These are phyloP conservation scores for Datisca glomerata DNA, from an alignment of 306 rosid genomes.

Conservation along the genomic window DNA sequence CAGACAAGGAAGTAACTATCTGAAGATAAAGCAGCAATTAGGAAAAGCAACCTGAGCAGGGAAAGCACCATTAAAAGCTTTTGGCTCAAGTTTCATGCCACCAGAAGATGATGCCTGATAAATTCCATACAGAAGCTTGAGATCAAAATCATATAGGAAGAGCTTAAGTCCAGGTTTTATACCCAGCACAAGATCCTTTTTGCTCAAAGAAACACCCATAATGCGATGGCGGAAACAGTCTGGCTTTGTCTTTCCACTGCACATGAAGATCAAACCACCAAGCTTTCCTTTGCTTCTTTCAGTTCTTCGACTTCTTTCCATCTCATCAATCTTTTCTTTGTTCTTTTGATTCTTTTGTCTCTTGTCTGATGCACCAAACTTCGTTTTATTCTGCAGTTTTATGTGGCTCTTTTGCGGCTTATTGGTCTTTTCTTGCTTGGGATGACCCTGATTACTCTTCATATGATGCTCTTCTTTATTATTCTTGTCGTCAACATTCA, in stretches of 20 bases:
- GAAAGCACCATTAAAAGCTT: constrained; percentile 76
- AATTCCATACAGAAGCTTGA: constrained; percentile 74
- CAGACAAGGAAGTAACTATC: constrained; percentile 2
- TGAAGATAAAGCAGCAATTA: constrained; percentile 4
- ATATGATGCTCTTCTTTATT: constrained; percentile 12
- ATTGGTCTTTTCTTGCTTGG: constrained; percentile 11
- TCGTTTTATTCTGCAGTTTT: constrained; percentile 18
- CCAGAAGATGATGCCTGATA: constrained; percentile 76
- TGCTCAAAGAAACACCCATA: constrained; percentile 65
- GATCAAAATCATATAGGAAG: constrained; percentile 86
- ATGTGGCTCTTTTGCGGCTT: constrained; percentile 17
- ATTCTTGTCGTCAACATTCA: constrained; percentile 18
- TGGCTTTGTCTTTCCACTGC: constrained; percentile 83
- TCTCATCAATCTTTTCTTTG: constrained; percentile 16
- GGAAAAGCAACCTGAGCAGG: constrained; percentile 72
- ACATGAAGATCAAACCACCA: constrained; percentile 92
- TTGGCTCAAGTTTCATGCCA: constrained; percentile 75
- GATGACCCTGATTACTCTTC: constrained; percentile 16
- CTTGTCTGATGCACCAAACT: constrained; percentile 18
- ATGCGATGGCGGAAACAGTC: constrained; percentile 65
- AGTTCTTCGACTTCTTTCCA: constrained; percentile 13
- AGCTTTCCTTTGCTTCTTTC: constrained; percentile 35
- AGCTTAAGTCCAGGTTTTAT: constrained; percentile 68
- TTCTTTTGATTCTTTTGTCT: constrained; percentile 16
- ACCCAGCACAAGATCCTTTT: constrained; percentile 45